Percentiles rank a stretch among this genome's conserved stretches.
These are phyloP conservation scores for Phyllachora maydis DNA, from an alignment of 2,329 filamentous ascomycete species.

Conservation along the genomic window DNA sequence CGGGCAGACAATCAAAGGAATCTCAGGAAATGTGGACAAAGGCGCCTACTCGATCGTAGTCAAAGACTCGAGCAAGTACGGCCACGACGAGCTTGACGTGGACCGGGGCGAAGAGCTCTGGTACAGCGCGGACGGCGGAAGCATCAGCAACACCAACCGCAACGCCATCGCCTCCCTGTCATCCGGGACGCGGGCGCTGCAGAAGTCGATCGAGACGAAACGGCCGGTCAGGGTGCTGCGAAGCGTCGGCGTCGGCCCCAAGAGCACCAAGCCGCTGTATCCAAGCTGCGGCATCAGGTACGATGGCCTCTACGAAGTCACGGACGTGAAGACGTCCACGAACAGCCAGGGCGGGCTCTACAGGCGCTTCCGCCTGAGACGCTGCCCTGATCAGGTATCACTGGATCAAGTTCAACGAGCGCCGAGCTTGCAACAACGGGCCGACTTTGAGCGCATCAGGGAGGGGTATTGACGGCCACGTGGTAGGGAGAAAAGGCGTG, in stretches of 20 bases:
- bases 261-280: too few relatives aligned
- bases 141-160: slow-evolving; percentile 4
- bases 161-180: neutral
- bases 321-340: neutral
- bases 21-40: slow-evolving; percentile 19
- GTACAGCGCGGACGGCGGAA: slow-evolving; percentile 10
- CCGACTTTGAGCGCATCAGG: slow-evolving; percentile 3
- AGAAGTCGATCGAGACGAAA: slow-evolving; percentile 3
- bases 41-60: slow-evolving; percentile 36
- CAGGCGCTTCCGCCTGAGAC: slow-evolving; percentile 6
- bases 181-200: slow-evolving; percentile 6
- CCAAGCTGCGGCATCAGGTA: slow-evolving; percentile 17
- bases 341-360: slow-evolving; percentile 7
- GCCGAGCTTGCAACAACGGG: slow-evolving; percentile 4
- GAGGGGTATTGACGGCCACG: slow-evolving; percentile 7
- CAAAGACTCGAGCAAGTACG: slow-evolving; percentile 10
- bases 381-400: slow-evolving; percentile 4
- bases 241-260: slow-evolving; percentile 5
- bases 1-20: slow-evolving; percentile 24
- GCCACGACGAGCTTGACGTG: slow-evolving; percentile 8
- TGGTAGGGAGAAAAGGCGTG: too few relatives aligned
- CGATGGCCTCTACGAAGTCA: slow-evolving; percentile 14
- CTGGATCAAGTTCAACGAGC: slow-evolving; percentile 4
- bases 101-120: slow-evolving; percentile 6
- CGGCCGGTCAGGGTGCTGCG: slow-evolving; percentile 11